Percentiles rank a stretch among this genome's conserved stretches.
Evolutionary conservation across 2,329 filamentous ascomycete species (phyloP).

Genomic region (Trichoderma sp.): DNA sequence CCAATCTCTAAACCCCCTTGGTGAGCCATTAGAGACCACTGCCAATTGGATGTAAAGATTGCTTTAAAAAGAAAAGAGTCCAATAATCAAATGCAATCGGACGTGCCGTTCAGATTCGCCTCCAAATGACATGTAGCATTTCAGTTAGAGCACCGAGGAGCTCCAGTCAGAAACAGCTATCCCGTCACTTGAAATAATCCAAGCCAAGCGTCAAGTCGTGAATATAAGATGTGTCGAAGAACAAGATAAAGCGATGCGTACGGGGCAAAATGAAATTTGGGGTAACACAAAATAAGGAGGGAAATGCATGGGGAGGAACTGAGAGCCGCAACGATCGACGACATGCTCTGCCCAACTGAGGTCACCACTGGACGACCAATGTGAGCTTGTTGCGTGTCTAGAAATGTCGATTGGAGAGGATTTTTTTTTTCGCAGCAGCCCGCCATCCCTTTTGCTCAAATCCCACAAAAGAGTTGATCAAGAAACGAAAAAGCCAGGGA

Average conservation of each 20-base stretch:
- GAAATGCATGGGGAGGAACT: slow-evolving; percentile 35
- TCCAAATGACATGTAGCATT: slow-evolving; percentile 30
- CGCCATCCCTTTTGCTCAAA: slow-evolving; percentile 22
- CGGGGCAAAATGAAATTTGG: slow-evolving; percentile 35
- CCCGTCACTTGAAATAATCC: slow-evolving; percentile 38
- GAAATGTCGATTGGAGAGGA: slow-evolving; percentile 35
- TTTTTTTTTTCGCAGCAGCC: slow-evolving; percentile 30
- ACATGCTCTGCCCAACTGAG: background rate
- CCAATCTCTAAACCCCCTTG: slow-evolving; percentile 12
- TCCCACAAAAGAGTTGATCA: slow-evolving; percentile 29
- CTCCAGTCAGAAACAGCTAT: slow-evolving; percentile 14
- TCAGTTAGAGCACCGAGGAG: slow-evolving; percentile 10
- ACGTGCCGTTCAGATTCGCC: slow-evolving; percentile 46
- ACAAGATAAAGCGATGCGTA: slow-evolving; percentile 48
- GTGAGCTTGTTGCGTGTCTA: slow-evolving; percentile 30
- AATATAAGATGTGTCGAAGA: slow-evolving; percentile 47
- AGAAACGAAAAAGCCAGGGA: slow-evolving; percentile 29
- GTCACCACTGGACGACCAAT: slow-evolving; percentile 1
- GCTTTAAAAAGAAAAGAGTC: slow-evolving; percentile 31
- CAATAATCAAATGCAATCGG: slow-evolving; percentile 40
- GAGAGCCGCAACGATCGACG: slow-evolving; percentile 30
- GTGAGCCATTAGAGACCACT: slow-evolving; percentile 13
- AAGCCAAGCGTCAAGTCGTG: slow-evolving; percentile 47
- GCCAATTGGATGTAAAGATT: slow-evolving; percentile 30
- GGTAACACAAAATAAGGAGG: slow-evolving; percentile 23